Evolutionary conservation across 257 asterid species (phyloP).

Genomic region (Jacaranda mimosifolia): DNA sequence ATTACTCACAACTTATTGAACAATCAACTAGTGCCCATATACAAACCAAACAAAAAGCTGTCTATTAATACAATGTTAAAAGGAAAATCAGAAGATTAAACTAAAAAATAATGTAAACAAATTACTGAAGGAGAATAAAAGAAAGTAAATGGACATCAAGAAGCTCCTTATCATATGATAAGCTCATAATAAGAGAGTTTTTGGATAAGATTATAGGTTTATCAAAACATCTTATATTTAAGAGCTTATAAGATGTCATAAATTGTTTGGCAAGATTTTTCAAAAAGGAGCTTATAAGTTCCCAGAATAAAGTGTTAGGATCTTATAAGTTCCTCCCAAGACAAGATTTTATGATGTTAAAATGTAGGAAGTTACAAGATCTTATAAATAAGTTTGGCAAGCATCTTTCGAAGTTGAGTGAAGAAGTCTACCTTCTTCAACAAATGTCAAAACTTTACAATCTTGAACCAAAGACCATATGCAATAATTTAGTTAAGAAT

Average conservation of each 20-base stretch:
- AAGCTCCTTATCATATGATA: conserved; percentile 7
- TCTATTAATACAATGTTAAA: not conserved
- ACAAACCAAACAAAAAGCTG: not conserved
- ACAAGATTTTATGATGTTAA: not conserved
- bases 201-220: too few relatives aligned
- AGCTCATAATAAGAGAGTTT: not conserved
- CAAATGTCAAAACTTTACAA: not conserved
- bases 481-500: too few relatives aligned
- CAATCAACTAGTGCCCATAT: not conserved
- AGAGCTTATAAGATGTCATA: too few relatives aligned
- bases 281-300: too few relatives aligned
- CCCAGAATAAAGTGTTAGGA: too few relatives aligned
- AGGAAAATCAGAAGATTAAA: not conserved
- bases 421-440: not conserved
- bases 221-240: too few relatives aligned
- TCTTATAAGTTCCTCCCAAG: too few relatives aligned
- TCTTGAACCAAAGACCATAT: not conserved
- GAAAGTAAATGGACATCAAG: conserved; percentile 25
- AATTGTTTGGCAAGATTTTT: too few relatives aligned
- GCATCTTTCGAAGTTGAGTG: too few relatives aligned
- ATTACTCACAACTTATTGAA: not conserved
- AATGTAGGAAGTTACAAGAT: too few relatives aligned
- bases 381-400: not conserved
- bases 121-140: conserved; percentile 17
- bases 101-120: not conserved